phyloP scores from a whole-genome alignment of 495 filamentous ascomycete species.

The Aspergillus nanangensis region DNA sequence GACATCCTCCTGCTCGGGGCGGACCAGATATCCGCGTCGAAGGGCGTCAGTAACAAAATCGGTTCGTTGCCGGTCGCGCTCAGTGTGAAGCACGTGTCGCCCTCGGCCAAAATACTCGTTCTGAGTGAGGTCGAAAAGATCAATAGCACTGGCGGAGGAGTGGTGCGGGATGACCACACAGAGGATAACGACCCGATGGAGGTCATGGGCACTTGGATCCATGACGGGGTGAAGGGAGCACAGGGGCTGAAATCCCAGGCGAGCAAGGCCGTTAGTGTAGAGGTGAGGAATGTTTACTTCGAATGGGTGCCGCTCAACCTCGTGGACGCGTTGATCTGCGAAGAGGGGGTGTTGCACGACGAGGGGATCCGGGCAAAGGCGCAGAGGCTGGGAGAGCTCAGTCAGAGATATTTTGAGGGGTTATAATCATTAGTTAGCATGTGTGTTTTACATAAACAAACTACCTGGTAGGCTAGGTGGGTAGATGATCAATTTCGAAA shows the following conservation, averaged over 20 bases:
- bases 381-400: constrained; percentile 19
- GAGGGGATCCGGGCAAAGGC: constrained; percentile 27
- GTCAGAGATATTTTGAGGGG: constrained; percentile 13
- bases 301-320: constrained; percentile 56
- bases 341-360: constrained; percentile 35
- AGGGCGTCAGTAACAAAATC: constrained; percentile 62
- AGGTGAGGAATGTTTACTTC: constrained; percentile 57
- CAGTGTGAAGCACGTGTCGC: constrained; percentile 39
- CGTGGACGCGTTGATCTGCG: constrained; percentile 55
- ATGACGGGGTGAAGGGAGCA: constrained; percentile 19
- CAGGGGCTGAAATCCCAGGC: constrained; percentile 14
- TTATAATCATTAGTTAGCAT: background rate
- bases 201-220: constrained; percentile 42
- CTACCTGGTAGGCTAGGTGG: background rate
- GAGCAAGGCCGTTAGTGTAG: constrained; percentile 14
- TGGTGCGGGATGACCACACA: constrained; percentile 30
- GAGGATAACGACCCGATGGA: constrained; percentile 48
- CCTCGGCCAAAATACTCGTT: constrained; percentile 44
- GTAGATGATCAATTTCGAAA: no score
- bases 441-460: background rate
- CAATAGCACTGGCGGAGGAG: constrained; percentile 36
- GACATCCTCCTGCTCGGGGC: constrained; percentile 59
- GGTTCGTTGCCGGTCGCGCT: constrained; percentile 56
- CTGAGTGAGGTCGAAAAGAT: constrained; percentile 60
- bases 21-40: constrained; percentile 49